phyloP scores from a whole-genome alignment of 1,284 basidiomycete genomes.

The Tilletia walkeri region DNA sequence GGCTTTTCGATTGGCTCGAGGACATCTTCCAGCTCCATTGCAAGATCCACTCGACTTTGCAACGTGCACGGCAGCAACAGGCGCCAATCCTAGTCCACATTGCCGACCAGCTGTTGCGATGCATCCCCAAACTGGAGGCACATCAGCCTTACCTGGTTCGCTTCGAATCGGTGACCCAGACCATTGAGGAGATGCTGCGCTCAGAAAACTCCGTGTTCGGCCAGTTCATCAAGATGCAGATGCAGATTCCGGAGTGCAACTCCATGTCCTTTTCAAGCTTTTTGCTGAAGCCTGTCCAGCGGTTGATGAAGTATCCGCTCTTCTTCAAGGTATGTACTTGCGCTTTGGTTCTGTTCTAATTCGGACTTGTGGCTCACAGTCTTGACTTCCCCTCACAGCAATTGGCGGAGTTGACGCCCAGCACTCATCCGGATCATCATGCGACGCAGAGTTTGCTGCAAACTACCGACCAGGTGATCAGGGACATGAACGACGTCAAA shows the following conservation, averaged over 20 bases:
- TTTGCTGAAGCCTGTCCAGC: conserved; percentile 71
- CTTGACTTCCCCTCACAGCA: conserved; percentile 17
- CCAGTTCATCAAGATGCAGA: conserved; percentile 76
- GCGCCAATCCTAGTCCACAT: conserved; percentile 59
- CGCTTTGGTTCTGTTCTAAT: neutral
- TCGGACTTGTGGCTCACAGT: neutral
- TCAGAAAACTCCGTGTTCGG: conserved; percentile 70
- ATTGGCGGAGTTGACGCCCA: conserved; percentile 24
- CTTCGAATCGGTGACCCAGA: conserved; percentile 65
- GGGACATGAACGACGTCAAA: conserved; percentile 30
- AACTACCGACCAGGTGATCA: conserved; percentile 21
- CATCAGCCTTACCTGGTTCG: conserved; percentile 80
- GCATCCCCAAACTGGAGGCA: conserved; percentile 69
- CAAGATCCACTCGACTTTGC: conserved; percentile 20
- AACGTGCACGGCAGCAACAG: conserved; percentile 41
- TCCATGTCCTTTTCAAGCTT: conserved; percentile 68
- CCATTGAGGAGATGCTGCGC: conserved; percentile 64
- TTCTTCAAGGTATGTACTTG: conserved; percentile 62
- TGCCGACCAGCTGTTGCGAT: conserved; percentile 64
- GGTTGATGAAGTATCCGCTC: conserved; percentile 70
- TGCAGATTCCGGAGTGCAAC: conserved; percentile 61
- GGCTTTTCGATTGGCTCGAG: conserved; percentile 27
- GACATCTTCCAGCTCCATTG: conserved; percentile 25
- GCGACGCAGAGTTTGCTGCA: conserved; percentile 14
- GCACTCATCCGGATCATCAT: conserved; percentile 22